Percentiles rank a stretch among this genome's conserved stretches.
Conservation (phyloP, 2,329 filamentous ascomycete genomes). For the Colletotrichum cuscutae region DNA sequence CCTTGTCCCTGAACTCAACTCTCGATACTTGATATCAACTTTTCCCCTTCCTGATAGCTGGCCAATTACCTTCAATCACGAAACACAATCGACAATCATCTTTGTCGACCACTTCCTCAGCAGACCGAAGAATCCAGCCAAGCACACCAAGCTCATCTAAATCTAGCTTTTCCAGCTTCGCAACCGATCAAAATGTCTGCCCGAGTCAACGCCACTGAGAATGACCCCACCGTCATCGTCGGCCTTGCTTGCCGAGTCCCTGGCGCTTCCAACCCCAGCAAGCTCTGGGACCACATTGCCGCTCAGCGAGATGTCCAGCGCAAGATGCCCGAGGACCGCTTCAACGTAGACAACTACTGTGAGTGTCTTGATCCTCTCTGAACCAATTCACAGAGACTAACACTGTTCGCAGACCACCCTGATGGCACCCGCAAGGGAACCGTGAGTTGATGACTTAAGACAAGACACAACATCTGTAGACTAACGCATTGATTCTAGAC, state of each 20-base stretch:
- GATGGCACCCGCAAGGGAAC: neutral
- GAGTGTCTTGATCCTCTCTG: neutral
- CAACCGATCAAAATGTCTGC: conserved; percentile 35
- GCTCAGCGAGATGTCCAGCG: conserved; percentile 31
- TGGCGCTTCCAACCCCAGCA: conserved; percentile 39
- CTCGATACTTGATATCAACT: neutral
- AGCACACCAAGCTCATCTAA: neutral
- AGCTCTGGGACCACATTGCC: conserved; percentile 44
- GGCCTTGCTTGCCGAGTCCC: conserved; percentile 45
- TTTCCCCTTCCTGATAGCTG: neutral
- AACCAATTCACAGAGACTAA: neutral
- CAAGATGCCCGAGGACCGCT: conserved; percentile 38
- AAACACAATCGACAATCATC: neutral
- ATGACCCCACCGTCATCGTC: conserved; percentile 46
- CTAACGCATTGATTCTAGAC: neutral
- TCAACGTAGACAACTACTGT: conserved; percentile 41
- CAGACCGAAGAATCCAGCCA: neutral
- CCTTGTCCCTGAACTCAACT: neutral
- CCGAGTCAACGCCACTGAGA: conserved; percentile 10
- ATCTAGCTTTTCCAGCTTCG: neutral
- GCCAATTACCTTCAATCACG: neutral
- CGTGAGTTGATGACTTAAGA: neutral
- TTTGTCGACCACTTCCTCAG: neutral
- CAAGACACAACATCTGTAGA: neutral
- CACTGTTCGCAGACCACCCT: neutral